Conservation (phyloP, 2,329 filamentous ascomycete species). For the Nothomitra cinnamomea region DNA sequence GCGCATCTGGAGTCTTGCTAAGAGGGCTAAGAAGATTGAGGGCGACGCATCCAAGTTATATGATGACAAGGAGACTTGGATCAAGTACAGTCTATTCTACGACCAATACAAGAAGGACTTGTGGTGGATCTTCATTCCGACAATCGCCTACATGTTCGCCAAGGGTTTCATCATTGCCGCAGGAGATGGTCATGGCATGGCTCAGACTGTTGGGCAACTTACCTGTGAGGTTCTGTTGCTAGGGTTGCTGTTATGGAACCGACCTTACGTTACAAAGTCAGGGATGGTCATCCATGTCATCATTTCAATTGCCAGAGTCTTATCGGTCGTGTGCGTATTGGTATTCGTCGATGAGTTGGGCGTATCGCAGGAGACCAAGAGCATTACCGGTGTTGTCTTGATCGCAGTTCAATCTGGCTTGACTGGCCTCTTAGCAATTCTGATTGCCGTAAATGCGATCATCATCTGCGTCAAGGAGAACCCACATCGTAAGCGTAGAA, state of each 20-base stretch:
- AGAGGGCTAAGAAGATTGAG: constrained; percentile 54
- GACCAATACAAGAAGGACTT: constrained; percentile 86
- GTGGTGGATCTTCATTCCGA: constrained; percentile 93
- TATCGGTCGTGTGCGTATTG: constrained; percentile 78
- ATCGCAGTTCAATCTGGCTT: constrained; percentile 80
- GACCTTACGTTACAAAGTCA: constrained; percentile 74
- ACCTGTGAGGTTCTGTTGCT: constrained; percentile 70
- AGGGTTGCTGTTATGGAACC: constrained; percentile 60
- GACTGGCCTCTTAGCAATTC: constrained; percentile 65
- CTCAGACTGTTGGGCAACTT: constrained; percentile 65
- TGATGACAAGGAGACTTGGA: constrained; percentile 78
- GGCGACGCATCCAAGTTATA: constrained; percentile 61
- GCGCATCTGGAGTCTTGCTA: constrained; percentile 65
- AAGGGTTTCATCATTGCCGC: constrained; percentile 77
- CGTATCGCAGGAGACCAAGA: constrained; percentile 81
- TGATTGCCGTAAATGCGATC: constrained; percentile 80
- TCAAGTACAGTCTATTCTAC: constrained; percentile 95
- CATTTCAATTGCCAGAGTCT: constrained; percentile 75
- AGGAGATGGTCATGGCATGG: constrained; percentile 68
- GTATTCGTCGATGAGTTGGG: constrained; percentile 89
- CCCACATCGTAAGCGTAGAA: constrained; percentile 73
- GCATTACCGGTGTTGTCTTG: constrained; percentile 79
- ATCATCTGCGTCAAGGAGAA: constrained; percentile 72
- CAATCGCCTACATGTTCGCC: constrained; percentile 77
- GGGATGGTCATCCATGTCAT: constrained; percentile 85